These are phyloP conservation scores for Apodospora peruviana DNA, from an alignment of 495 filamentous ascomycete genomes.

Conservation along the genomic window DNA sequence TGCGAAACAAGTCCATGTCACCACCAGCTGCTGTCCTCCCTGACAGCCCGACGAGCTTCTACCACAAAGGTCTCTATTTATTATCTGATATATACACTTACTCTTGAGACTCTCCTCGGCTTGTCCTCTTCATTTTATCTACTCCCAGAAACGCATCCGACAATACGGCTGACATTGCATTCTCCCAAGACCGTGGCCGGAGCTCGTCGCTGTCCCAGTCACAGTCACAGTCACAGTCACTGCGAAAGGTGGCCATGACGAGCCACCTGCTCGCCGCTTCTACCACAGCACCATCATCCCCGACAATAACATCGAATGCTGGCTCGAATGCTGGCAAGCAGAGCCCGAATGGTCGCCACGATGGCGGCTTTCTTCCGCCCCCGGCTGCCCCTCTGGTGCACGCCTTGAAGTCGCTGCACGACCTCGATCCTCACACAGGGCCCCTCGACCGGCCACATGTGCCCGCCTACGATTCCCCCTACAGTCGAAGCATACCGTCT, in stretches of 20 bases:
- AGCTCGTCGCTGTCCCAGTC: slow-evolving; percentile 21
- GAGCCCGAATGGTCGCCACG: neutral
- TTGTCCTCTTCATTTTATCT: neutral
- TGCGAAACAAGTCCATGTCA: slow-evolving; percentile 15
- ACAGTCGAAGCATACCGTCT: slow-evolving; percentile 44
- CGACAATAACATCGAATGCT: slow-evolving; percentile 18
- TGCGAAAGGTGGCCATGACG: slow-evolving; percentile 49
- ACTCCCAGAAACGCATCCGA: slow-evolving; percentile 1
- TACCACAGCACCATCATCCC: slow-evolving; percentile 26
- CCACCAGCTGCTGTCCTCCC: slow-evolving; percentile 8
- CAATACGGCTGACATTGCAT: slow-evolving; percentile 20
- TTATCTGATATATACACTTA: slow-evolving; percentile 2
- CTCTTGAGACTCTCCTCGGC: neutral
- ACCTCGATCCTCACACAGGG: slow-evolving; percentile 14
- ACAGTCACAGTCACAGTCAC: slow-evolving; percentile 23
- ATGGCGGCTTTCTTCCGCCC: slow-evolving; percentile 18
- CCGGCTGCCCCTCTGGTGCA: slow-evolving; percentile 25
- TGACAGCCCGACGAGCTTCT: slow-evolving; percentile 8
- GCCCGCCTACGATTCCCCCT: slow-evolving; percentile 37
- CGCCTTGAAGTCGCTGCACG: slow-evolving; percentile 31
- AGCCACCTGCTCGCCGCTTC: slow-evolving; percentile 30
- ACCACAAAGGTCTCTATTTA: slow-evolving; percentile 15
- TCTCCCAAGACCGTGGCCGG: slow-evolving; percentile 17
- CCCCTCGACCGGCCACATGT: slow-evolving; percentile 20
- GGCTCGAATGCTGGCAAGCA: slow-evolving; percentile 11